These are phyloP conservation scores for Alternaria sp. DNA, from an alignment of 2,329 filamentous ascomycete species.

Conservation along the genomic window DNA sequence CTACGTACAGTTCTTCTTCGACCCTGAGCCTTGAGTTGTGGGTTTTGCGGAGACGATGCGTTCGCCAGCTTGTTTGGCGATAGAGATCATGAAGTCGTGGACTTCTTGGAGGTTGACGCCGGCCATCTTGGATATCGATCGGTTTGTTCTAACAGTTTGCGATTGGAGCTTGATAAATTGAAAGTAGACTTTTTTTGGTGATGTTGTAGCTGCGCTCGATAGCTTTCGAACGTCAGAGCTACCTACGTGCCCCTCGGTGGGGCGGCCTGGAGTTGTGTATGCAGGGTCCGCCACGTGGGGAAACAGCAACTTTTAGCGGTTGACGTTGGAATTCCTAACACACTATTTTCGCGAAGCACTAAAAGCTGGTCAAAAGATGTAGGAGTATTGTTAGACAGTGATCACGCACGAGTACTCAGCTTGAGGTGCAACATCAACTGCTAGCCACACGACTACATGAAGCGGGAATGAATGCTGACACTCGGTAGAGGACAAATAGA, in stretches of 20 bases:
- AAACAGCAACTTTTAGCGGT: not conserved
- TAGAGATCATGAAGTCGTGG: slow-evolving; percentile 57
- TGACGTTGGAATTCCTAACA: not conserved
- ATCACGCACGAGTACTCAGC: not conserved
- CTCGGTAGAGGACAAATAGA: too few relatives aligned
- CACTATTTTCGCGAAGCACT: not conserved
- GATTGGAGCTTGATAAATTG: not conserved
- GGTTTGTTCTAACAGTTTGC: too few relatives aligned
- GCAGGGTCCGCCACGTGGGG: slow-evolving; percentile 1
- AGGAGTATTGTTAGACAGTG: not conserved
- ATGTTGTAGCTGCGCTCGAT: not conserved
- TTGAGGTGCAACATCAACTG: not conserved
- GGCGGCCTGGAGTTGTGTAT: not conserved
- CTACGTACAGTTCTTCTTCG: slow-evolving; percentile 58
- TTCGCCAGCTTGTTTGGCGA: slow-evolving; percentile 56
- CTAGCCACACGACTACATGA: not conserved
- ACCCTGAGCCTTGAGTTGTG: slow-evolving; percentile 51
- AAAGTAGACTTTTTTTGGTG: not conserved
- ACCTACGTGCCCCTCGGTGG: not conserved
- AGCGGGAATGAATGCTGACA: not conserved
- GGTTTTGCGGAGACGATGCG: slow-evolving; percentile 58
- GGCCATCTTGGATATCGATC: slow-evolving; percentile 33
- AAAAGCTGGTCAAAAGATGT: not conserved
- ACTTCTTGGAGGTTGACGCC: slow-evolving; percentile 57
- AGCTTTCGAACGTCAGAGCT: not conserved